Evolutionary conservation across 2,329 filamentous ascomycete genomes (phyloP).

Genomic region (Polytolypa hystricis): DNA sequence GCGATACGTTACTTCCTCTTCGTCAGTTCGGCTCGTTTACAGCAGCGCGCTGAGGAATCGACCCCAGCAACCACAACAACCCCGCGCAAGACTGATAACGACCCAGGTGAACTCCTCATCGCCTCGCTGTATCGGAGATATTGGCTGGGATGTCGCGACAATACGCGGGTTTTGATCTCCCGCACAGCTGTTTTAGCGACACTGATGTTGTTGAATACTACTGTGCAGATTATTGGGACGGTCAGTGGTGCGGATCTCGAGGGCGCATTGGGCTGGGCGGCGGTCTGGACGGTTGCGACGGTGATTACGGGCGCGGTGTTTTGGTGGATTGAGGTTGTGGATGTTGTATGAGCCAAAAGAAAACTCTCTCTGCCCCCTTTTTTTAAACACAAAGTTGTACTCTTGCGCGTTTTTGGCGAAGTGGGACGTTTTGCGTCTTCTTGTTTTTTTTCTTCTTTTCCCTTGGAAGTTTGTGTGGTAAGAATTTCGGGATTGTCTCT

Average conservation of each 20-base stretch:
- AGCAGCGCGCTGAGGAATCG: slow-evolving; percentile 15
- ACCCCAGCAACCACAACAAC: neutral
- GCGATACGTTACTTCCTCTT: slow-evolving; percentile 71
- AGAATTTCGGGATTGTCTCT: neutral
- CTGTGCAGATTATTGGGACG: slow-evolving; percentile 54
- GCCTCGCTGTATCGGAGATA: slow-evolving; percentile 49
- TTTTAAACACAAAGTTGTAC: too few relatives aligned
- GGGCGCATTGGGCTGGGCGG: slow-evolving; percentile 63
- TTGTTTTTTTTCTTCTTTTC: neutral
- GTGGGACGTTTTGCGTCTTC: neutral
- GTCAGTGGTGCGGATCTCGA: slow-evolving; percentile 57
- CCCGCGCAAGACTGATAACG: neutral
- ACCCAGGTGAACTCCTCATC: slow-evolving; percentile 55
- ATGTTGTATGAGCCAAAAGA: too few relatives aligned
- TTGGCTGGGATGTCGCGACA: slow-evolving; percentile 52
- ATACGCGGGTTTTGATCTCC: slow-evolving; percentile 52
- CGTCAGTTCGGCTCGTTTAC: slow-evolving; percentile 39
- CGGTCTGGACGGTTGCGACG: slow-evolving; percentile 56
- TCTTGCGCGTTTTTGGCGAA: neutral
- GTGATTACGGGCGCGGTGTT: slow-evolving; percentile 22
- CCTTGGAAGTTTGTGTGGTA: neutral
- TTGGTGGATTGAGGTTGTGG: slow-evolving; percentile 31
- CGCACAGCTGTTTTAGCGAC: slow-evolving; percentile 46
- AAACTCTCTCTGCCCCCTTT: neutral
- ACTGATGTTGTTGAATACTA: slow-evolving; percentile 42